phyloP scores from a whole-genome alignment of 108 stramenopile species.

The Mayamaea pseudoterrestris region DNA sequence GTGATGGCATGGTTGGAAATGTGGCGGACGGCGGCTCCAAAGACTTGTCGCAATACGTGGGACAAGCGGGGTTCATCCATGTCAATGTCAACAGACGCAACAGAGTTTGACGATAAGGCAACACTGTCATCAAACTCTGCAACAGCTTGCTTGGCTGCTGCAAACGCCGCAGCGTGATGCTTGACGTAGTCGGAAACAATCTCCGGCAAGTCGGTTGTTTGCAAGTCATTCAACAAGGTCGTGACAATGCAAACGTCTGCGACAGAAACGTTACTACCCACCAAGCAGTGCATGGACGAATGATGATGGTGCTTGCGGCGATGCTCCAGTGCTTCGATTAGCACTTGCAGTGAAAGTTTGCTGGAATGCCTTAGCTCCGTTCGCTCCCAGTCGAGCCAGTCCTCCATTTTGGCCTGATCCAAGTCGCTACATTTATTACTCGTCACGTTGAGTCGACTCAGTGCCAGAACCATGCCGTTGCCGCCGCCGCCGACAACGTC shows the following conservation, averaged over 20 bases:
- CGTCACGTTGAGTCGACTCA: background rate
- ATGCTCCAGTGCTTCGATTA: too few relatives aligned
- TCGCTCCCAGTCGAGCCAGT: slow-evolving; percentile 77
- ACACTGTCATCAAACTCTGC: too few relatives aligned
- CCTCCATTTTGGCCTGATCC: slow-evolving; percentile 32
- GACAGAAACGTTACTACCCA: slow-evolving; percentile 26
- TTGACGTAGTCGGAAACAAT: slow-evolving; percentile 25
- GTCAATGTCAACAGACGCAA: slow-evolving; percentile 8
- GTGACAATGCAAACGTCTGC: slow-evolving; percentile 62
- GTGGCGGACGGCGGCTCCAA: slow-evolving; percentile 1
- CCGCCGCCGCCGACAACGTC: slow-evolving; percentile 58
- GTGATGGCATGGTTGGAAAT: slow-evolving; percentile 3
- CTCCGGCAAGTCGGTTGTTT: background rate
- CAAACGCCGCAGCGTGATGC: slow-evolving; percentile 23
- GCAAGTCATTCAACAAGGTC: background rate
- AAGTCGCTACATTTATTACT: background rate
- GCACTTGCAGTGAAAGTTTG: background rate
- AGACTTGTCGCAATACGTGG: slow-evolving; percentile 15
- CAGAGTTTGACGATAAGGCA: too few relatives aligned
- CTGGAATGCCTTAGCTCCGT: slow-evolving; percentile 18
- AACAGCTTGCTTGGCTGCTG: slow-evolving; percentile 22
- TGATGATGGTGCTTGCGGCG: background rate
- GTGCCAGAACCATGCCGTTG: slow-evolving; percentile 66
- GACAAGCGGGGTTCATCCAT: slow-evolving; percentile 23
- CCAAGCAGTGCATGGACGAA: slow-evolving; percentile 7